Conservation (phyloP, 1,284 basidiomycete genomes). For the Ganoderma sp. region DNA sequence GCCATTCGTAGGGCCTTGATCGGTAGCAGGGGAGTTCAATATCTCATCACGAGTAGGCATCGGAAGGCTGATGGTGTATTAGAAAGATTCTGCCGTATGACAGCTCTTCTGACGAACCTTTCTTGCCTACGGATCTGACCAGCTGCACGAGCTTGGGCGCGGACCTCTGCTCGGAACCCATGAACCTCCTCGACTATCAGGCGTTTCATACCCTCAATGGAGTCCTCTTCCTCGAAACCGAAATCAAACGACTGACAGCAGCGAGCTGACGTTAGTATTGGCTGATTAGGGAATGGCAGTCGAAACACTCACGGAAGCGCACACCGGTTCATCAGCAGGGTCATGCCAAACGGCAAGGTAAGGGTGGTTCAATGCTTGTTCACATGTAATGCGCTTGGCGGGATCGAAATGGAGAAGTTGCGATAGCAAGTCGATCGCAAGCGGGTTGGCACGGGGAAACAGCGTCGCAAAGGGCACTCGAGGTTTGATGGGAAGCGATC, state of each 20-base stretch:
- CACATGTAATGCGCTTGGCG: slow-evolving; percentile 93
- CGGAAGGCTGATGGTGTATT: slow-evolving; percentile 56
- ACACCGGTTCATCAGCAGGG: slow-evolving; percentile 88
- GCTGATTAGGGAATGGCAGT: too few species aligned
- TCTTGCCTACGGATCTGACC: slow-evolving; percentile 76
- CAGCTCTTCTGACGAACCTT: slow-evolving; percentile 50
- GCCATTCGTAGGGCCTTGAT: slow-evolving; percentile 68
- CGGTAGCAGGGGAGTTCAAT: slow-evolving; percentile 72
- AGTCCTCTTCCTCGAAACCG: slow-evolving; percentile 96
- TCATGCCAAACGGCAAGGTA: slow-evolving; percentile 96
- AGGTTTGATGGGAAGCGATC: slow-evolving; percentile 95
- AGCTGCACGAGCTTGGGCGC: slow-evolving; percentile 73
- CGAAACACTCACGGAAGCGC: slow-evolving; percentile 40
- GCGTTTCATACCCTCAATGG: slow-evolving; percentile 96
- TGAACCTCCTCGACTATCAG: slow-evolving; percentile 95
- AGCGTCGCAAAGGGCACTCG: slow-evolving; percentile 90
- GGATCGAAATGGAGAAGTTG: slow-evolving; percentile 97
- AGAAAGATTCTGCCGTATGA: not conserved
- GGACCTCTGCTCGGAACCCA: slow-evolving; percentile 85
- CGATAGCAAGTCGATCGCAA: slow-evolving; percentile 91
- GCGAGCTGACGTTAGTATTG: not conserved
- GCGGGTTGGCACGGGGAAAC: slow-evolving; percentile 92
- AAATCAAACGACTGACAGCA: slow-evolving; percentile 87
- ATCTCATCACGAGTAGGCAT: slow-evolving; percentile 83
- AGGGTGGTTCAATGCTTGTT: slow-evolving; percentile 93